A percentile compares a stretch with the other conserved stretches of the same genome.
These are phyloP conservation scores for Dactylonectria estremocensis DNA, from an alignment of 2,329 filamentous ascomycete species.

Conservation along the genomic window DNA sequence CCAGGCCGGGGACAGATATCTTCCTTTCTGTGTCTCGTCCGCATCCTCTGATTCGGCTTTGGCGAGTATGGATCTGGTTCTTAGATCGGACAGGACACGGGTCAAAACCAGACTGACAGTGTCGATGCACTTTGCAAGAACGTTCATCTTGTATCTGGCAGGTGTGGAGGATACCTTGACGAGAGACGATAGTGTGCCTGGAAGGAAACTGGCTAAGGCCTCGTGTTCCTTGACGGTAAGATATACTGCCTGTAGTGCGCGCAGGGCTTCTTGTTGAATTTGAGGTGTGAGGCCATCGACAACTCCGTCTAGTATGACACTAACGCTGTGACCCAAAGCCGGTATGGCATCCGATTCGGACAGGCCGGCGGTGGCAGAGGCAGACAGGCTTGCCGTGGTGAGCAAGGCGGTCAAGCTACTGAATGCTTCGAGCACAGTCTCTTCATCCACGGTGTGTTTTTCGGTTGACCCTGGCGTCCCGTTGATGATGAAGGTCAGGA, in stretches of 20 bases:
- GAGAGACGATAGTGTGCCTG: conserved; percentile 87
- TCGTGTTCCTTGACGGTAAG: conserved; percentile 77
- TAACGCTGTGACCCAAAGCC: conserved; percentile 85
- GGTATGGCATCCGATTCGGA: conserved; percentile 76
- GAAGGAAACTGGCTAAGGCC: conserved; percentile 88
- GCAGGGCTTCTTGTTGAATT: conserved; percentile 80
- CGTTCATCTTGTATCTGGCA: conserved; percentile 67
- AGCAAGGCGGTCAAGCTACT: conserved; percentile 79
- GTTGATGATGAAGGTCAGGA: conserved; percentile 86
- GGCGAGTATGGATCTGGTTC: conserved; percentile 63
- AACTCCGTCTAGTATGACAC: conserved; percentile 83
- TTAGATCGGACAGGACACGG: conserved; percentile 71
- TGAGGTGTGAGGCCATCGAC: conserved; percentile 73
- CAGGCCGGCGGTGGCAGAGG: conserved; percentile 64
- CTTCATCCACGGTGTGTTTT: conserved; percentile 73
- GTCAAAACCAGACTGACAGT: conserved; percentile 70
- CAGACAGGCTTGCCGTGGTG: conserved; percentile 67
- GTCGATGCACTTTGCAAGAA: conserved; percentile 75
- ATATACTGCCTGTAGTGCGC: conserved; percentile 75
- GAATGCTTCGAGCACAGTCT: conserved; percentile 81
- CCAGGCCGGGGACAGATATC: conserved; percentile 73
- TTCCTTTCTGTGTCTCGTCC: conserved; percentile 45
- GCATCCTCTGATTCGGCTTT: conserved; percentile 49
- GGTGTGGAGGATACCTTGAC: conserved; percentile 82
- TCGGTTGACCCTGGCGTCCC: conserved; percentile 72